Percentiles rank a stretch among this genome's conserved stretches.
Evolutionary conservation across 2,329 filamentous ascomycete species (phyloP).

Genomic region (Fusarium verrucosum): DNA sequence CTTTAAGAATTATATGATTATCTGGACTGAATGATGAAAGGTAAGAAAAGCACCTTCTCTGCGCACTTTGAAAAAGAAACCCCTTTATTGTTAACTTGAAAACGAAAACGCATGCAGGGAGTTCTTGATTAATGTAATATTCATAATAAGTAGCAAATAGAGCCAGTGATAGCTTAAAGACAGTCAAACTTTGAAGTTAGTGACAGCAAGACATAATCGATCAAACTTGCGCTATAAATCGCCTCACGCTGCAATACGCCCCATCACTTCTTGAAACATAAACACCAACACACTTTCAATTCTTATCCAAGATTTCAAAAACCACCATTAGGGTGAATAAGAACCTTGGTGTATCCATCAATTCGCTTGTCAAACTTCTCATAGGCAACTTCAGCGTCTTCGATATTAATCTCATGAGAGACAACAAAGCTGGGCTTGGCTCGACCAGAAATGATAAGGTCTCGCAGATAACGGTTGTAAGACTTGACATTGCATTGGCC

Average conservation of each 20-base stretch:
- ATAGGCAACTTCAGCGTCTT: constrained; percentile 68
- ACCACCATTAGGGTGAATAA: constrained; percentile 71
- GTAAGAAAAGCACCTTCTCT: not conserved
- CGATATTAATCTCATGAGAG: constrained; percentile 70
- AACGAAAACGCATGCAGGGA: not conserved
- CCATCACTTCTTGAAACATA: not conserved
- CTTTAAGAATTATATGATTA: not conserved
- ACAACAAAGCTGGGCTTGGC: constrained; percentile 75
- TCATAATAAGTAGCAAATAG: not conserved
- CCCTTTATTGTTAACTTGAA: not conserved
- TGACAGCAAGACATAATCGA: not conserved
- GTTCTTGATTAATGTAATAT: not conserved
- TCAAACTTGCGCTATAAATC: not conserved
- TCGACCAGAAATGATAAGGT: constrained; percentile 70
- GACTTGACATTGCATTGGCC: constrained; percentile 75
- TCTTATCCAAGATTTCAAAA: constrained; percentile 21
- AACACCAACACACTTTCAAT: not conserved
- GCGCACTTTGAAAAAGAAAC: not conserved
- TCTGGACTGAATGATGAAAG: not conserved
- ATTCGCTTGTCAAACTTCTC: constrained; percentile 73
- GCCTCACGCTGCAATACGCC: not conserved
- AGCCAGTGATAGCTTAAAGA: not conserved
- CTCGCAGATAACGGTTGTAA: constrained; percentile 72
- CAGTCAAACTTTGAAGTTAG: too few species aligned
- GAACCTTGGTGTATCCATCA: constrained; percentile 73